Evolutionary conservation across 192 early-diverging fungal genomes (phyloP), one percentile per base, ranked within the genome.

Genomic region (Coemansia sp.): DNA sequence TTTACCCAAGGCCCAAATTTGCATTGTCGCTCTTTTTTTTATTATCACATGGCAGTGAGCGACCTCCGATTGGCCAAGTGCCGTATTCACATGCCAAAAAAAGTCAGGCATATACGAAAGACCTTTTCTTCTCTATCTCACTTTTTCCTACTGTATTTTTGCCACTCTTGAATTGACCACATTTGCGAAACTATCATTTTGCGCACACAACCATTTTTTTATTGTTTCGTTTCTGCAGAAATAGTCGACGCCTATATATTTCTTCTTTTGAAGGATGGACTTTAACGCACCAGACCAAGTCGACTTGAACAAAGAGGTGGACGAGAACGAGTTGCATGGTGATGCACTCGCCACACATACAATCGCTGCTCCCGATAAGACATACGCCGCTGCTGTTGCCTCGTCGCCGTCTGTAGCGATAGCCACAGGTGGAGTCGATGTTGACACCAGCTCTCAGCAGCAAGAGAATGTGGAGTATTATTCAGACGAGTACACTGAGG

Each of bases 401-500:
- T 53, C 58, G 2, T 38, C 68, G 27, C 29, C 62, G 5, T 15
- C 67, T 22, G 41, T 31, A 11, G 57, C 31, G 16, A 36, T 20
- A 36, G 34, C 31, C 16, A 15, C 58, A n/a, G 58, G 16, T 61
- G 58, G 6, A 20, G 16, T n/a, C 34, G 58, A 13, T 38, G 27
- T 11, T 31, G 53, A 55, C 24, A 24, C 27, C 27, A 31, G 31
- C 10, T 3, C 24, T 55, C 53, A 15, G 53, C 53, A 55, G 53
- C 53, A 27, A 13, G 53, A 27, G 3, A 27, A n/a, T 29, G 27
- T 24, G 27, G 58, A 61, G 15, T 31, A 61, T 4, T 75, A 73
- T 34, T 73, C 73, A 5, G 81, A 83, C 46, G 76, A 66, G n/a
- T 78, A 78, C 20, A 68, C 76, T 5, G 80, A 77, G 64, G 80